Conservation (phyloP, 1,139 yeast species). For the Zygosaccharomyces pseudobailii region DNA sequence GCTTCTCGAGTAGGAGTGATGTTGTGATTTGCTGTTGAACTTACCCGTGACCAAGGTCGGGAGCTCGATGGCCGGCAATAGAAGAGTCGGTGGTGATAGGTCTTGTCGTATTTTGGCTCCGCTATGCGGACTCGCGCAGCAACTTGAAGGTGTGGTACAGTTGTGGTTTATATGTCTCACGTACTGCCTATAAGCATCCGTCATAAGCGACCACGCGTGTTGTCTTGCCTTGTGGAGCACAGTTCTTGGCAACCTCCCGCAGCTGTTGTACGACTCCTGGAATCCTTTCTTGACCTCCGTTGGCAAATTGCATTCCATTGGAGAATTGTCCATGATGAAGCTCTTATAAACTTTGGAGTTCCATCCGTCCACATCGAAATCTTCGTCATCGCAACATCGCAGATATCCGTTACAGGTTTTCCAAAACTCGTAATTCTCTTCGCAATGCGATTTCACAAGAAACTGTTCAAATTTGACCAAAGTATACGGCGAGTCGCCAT, state of each 20-base stretch:
- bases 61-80: not conserved
- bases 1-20: conserved; percentile 1
- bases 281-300: conserved; percentile 24
- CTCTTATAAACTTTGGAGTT: conserved; percentile 20
- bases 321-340: conserved; percentile 27
- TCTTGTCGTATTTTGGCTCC: not conserved
- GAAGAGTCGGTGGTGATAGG: not conserved
- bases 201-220: conserved; percentile 25
- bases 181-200: conserved; percentile 27
- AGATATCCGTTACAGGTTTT: conserved; percentile 11
- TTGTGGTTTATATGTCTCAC: conserved; percentile 2
- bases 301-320: conserved; percentile 32
- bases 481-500: conserved; percentile 14
- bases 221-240: conserved; percentile 24
- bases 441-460: conserved; percentile 27
- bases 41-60: not conserved
- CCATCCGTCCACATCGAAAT: conserved; percentile 20
- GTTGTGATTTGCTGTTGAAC: not conserved
- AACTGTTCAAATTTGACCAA: conserved; percentile 23
- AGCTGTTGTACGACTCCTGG: conserved; percentile 16
- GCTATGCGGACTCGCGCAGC: not conserved
- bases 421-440: conserved; percentile 31
- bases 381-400: conserved; percentile 8
- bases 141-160: not conserved
- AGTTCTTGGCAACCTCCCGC: conserved; percentile 5